Evolutionary conservation across 108 stramenopile species (phyloP), one percentile per base, ranked within the genome.

Genomic region (Epithemia pelagica): DNA sequence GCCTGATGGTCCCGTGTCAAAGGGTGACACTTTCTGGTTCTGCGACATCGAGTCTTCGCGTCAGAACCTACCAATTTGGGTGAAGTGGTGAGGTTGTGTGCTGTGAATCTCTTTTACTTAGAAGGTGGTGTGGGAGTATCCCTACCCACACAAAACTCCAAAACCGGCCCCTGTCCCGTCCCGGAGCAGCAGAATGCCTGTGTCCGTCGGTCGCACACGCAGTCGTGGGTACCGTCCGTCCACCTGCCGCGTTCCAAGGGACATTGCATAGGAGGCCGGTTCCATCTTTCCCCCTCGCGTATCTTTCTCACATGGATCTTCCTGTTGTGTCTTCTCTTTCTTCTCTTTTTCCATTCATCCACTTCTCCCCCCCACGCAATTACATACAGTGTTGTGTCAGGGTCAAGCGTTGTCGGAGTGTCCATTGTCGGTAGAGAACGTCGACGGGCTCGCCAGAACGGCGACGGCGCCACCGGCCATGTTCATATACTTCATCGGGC

Each of bases 401-500:
- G 10, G 10, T 5, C 5, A 46, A 15, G 5, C 15, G 37, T 10
- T 46, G 10, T 10, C 37, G 37, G 15, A 46, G 37, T 5, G 10
- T 46, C 37, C 37, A 46, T 46, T 46, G 37, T 10, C 37, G 37
- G 37, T 46, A 46, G 10, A 46, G 5, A 46, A 46, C 37, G 37
- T 46, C 37, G 15, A 46, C 15, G 37, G 37, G 37, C 15, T 46
- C 37, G 10, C 15, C 37, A 10, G 37, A 10, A 10, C 15, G 37
- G 37, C 37, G 5, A 46, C 56, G 56, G 7, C 56, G 22, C 56
- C 56, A 57, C n/a, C 56, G 22, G 26, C 15, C 56, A n/a, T 57
- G 56, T 27, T 57, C 56, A 57, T 57, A 57, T 5, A 21, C n/a
- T n/a, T 57, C 56, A 7, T 7, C n/a, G 7, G 56, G 7, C 3